Evolutionary conservation across 2,329 filamentous ascomycete genomes (phyloP), one percentile per base, ranked within the genome.

Genomic region (Colletotrichum sidae): DNA sequence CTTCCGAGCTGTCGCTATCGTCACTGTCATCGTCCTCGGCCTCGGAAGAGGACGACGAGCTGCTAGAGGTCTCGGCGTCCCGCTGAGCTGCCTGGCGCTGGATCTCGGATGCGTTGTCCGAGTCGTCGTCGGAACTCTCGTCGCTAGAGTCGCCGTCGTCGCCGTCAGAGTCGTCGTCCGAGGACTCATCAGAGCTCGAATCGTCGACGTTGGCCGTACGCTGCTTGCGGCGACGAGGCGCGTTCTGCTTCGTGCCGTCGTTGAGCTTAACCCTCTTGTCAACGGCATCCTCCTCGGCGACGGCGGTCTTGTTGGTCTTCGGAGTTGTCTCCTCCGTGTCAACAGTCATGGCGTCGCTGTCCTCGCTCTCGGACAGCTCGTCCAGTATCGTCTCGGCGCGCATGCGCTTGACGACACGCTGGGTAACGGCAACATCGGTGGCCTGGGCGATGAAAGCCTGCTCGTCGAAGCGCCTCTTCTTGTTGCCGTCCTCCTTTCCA

Each of bases 361-460:
- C 79, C 25, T 80, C 83, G 53, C 78, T 79, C 55, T 84, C 83
- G 1, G 80, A 82, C n/a, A 90, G 77, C 70, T 86, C 83, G 38
- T 83, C 82, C 39, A 88, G 69, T 37, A 90, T 80, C 68, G 82
- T 80, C 74, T 90, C 87, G 8, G 87, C 85, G 38, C 88, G 85
- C 80, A 89, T 88, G 58, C 88, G 85, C 79, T 88, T 89, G 50
- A 88, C 81, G 55, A 88, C 79, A 34, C 88, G 83, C 61, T 79
- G 78, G 66, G 84, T 82, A 75, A 90, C 81, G 46, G 81, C 79
- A 56, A 79, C 80, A 60, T 88, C 84, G 10, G 83, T 76, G 12
- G 83, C 79, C 59, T 80, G 80, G 38, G 83, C 74, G 25, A 85
- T 78, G 60, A 84, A 86, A 39, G 85, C 81, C 5, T 80, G 77